Base-by-base conservation (phyloP, 1,284 basidiomycete genomes). In the Naganishia liquefaciens region DNA sequence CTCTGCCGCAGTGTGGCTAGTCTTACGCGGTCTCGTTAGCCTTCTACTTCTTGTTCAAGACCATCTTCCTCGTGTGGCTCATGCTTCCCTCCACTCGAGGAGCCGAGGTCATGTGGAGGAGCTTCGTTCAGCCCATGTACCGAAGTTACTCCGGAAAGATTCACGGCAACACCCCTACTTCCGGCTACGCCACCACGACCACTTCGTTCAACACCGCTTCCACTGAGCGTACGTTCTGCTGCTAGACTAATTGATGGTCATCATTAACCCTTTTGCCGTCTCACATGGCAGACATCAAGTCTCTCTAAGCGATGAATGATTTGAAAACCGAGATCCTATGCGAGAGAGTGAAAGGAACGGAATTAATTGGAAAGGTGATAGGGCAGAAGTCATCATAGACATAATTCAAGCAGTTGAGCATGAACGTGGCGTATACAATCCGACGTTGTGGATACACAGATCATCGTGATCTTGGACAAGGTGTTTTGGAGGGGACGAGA, bases 41-140 rank as follows among this genome's bases (percentile, higher is more conserved):
- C 52, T 73, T 91, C 88, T 94, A 93, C 80, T 95, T 88, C 76
- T 86, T 89, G 58, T 85, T 91, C 84, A 94, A 94, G 88, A 90
- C 88, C 62, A 66, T 88, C 68, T 91, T 92, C 82, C 87, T 91
- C 77, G 80, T 93, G 74, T 94, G 90, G 90, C 77, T 69, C 37
- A 63, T 68, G 65, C 66, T 65, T 51, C 62, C 68, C 44, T 43
- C 52, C 19, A 64, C 62, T 42, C 70, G 70, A 64, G 68, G 89
- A 70, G 89, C 89, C 42, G 87, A 89, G 83, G 80, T 80, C 54
- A 81, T 86, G 30, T 91, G 91, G 79, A 76, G 82, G 73, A 81
- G 80, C 71, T 80, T 88, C 62, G 79, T 91, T 76, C 88, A 88
- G 76, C 89, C 88, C 51, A 78, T 88, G 21, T 67, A 57, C 51